A percentile compares a stretch with the other conserved stretches of the same genome.
phyloP scores from a whole-genome alignment of 2,329 filamentous ascomycete genomes.

The Sporothrix pallida region DNA sequence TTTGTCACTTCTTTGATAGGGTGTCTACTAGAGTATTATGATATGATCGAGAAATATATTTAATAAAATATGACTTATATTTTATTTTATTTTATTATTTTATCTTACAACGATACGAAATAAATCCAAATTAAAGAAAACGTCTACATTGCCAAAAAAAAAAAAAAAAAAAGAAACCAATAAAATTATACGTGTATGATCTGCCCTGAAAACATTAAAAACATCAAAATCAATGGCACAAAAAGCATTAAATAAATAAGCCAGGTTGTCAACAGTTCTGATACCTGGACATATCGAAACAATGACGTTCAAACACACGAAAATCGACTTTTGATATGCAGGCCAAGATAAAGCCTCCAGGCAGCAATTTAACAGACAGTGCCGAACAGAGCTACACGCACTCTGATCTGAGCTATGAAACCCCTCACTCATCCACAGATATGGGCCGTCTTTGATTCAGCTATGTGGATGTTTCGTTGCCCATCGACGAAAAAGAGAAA shows the following conservation, averaged over 20 bases:
- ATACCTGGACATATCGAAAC: neutral
- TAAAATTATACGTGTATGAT: neutral
- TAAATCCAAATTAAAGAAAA: neutral
- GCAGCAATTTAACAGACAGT: conserved; percentile 13
- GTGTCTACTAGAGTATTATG: neutral
- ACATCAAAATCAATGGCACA: neutral
- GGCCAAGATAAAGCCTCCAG: conserved; percentile 13
- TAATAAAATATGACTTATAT: neutral
- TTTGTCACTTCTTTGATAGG: no score
- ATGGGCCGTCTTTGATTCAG: neutral
- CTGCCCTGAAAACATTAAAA: neutral
- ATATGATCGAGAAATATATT: no score
- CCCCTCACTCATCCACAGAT: neutral
- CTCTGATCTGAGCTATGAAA: neutral
- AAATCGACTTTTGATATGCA: conserved; percentile 1
- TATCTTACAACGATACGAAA: neutral
- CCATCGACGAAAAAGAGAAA: conserved; percentile 9
- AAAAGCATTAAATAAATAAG: neutral
- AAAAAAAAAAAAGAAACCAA: neutral
- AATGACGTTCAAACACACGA: neutral
- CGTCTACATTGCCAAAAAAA: neutral
- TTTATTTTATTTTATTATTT: neutral
- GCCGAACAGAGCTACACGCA: neutral
- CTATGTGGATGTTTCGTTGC: neutral
- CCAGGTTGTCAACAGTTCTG: neutral